Conservation (phyloP, 2,329 filamentous ascomycete genomes). For the Arthrobotrys musiformis region DNA sequence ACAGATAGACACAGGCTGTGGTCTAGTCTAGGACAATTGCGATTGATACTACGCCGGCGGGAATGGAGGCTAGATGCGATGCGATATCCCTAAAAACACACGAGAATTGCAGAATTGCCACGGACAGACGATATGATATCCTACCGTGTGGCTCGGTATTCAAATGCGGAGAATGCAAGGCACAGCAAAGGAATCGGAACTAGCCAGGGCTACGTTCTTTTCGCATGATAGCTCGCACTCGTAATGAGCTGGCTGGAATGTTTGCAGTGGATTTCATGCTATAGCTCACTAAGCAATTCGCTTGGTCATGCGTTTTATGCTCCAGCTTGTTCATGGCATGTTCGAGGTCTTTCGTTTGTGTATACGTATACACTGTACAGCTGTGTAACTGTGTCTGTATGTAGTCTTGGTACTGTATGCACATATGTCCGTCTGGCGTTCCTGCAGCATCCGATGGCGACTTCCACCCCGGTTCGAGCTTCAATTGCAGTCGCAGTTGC, state of each 20-base stretch:
- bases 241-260: constrained; percentile 20
- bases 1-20: no score
- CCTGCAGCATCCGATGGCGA: no score
- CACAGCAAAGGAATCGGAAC: neutral
- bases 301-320: neutral
- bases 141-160: neutral
- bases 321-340: neutral
- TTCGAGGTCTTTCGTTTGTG: neutral
- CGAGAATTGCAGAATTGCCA: constrained; percentile 8
- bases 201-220: neutral
- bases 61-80: constrained; percentile 13
- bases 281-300: no score
- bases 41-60: neutral
- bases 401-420: neutral
- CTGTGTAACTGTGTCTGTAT: no score
- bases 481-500: neutral
- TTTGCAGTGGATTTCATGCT: neutral
- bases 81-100: constrained; percentile 7
- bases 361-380: neutral
- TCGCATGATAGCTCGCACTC: neutral
- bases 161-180: constrained; percentile 15
- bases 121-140: neutral
- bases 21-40: neutral
- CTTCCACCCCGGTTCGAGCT: neutral
- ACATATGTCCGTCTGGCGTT: neutral